These are phyloP conservation scores for Eucalyptus erythrocorys DNA, from an alignment of 345 rosid species.

Conservation along the genomic window DNA sequence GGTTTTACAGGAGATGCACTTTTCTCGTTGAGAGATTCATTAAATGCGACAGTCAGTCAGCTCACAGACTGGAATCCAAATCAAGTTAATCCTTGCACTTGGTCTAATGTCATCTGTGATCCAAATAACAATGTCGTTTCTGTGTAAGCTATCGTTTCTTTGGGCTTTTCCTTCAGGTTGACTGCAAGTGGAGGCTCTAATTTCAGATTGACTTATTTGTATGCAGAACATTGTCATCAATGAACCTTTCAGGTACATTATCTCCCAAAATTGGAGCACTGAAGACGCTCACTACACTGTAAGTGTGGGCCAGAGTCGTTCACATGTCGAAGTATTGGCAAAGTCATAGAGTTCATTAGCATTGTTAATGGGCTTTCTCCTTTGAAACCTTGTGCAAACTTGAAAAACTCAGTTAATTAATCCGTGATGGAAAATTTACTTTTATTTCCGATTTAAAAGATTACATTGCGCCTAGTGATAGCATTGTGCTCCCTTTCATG, in stretches of 20 bases:
- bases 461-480: not conserved
- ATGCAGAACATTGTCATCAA: constrained; percentile 68
- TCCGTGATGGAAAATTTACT: not conserved
- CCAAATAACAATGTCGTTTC: constrained; percentile 37
- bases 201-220: not conserved
- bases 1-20: constrained; percentile 66
- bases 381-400: not conserved
- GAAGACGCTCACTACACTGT: constrained; percentile 61
- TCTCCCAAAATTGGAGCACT: constrained; percentile 60
- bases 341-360: not conserved
- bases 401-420: not conserved
- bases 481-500: not conserved
- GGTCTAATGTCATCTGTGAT: constrained; percentile 77
- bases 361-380: not conserved
- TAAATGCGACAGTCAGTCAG: constrained; percentile 35
- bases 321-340: not conserved
- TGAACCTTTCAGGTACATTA: constrained; percentile 72
- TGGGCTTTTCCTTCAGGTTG: not conserved
- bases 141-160: constrained; percentile 28
- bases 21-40: constrained; percentile 31
- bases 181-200: not conserved
- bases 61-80: constrained; percentile 73
- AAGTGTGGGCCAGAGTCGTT: constrained; percentile 7
- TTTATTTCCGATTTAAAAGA: not conserved
- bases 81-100: constrained; percentile 89